A percentile compares a stretch with the other conserved stretches of the same genome.
phyloP scores from a whole-genome alignment of 805 yeast genomes.

The Saccharomycopsis sp. region DNA sequence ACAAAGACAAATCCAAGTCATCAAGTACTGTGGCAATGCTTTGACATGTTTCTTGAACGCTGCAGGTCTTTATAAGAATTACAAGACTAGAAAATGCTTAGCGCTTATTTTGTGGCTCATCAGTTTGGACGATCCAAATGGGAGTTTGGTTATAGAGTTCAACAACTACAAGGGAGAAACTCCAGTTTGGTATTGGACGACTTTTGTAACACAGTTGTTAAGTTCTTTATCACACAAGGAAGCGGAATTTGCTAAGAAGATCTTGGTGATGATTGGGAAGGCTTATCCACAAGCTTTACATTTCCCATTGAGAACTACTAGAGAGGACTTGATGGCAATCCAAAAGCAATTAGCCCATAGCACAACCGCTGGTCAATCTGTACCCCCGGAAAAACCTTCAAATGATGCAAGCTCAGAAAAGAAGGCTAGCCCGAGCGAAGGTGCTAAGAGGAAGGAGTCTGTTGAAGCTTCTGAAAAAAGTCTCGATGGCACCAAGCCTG shows the following conservation, averaged over 20 bases:
- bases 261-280: conserved; percentile 86
- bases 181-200: conserved; percentile 99
- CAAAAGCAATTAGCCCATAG: conserved; percentile 51
- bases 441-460: background rate
- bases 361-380: no score
- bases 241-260: conserved; percentile 78
- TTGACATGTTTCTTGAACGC: conserved; percentile 95
- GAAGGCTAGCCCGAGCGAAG: background rate
- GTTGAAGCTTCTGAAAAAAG: background rate
- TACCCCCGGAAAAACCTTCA: no score
- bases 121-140: conserved; percentile 77
- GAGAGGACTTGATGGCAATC: conserved; percentile 83
- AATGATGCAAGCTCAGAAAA: background rate
- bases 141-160: conserved; percentile 76
- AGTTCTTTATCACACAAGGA: conserved; percentile 86
- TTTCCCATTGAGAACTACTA: conserved; percentile 88
- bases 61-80: conserved; percentile 91
- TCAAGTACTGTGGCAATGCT: conserved; percentile 77
- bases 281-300: conserved; percentile 96
- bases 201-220: conserved; percentile 88
- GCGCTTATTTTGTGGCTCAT: conserved; percentile 91
- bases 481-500: background rate
- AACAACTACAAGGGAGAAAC: conserved; percentile 90
- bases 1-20: conserved; percentile 59
- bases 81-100: conserved; percentile 76